Percentiles rank a stretch among this genome's conserved stretches.
Evolutionary conservation across 805 yeast species (phyloP).

Genomic region (Ogataea populi-albae): DNA sequence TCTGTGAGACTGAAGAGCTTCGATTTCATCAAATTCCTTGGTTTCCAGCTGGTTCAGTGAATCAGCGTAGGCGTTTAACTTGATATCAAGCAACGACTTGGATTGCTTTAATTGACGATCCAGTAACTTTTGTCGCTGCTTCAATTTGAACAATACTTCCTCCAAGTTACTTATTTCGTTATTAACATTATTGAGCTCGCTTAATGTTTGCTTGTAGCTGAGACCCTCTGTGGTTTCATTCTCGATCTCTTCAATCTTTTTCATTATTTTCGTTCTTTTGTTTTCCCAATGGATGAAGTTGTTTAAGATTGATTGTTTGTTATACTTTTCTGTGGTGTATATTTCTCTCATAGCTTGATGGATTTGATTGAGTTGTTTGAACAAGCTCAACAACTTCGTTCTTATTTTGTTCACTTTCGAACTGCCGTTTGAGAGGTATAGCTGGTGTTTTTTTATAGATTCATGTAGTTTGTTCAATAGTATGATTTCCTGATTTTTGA

Average conservation of each 20-base stretch:
- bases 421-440: conserved; percentile 35
- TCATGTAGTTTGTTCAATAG: conserved; percentile 25
- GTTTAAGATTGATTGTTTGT: conserved; percentile 27
- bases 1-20: conserved; percentile 9
- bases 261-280: conserved; percentile 34
- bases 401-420: conserved; percentile 32
- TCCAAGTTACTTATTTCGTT: conserved; percentile 40
- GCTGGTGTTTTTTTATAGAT: conserved; percentile 27
- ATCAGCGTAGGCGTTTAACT: conserved; percentile 42
- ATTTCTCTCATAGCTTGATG: conserved; percentile 46
- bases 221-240: conserved; percentile 41
- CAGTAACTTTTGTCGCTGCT: conserved; percentile 34
- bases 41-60: conserved; percentile 25
- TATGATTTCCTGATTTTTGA: conserved; percentile 31
- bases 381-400: conserved; percentile 26
- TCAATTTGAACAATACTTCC: conserved; percentile 31
- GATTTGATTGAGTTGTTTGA: conserved; percentile 39
- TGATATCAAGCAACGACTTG: conserved; percentile 49
- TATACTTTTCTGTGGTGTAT: conserved; percentile 37
- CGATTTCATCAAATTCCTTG: conserved; percentile 20
- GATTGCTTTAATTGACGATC: conserved; percentile 41
- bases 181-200: conserved; percentile 34
- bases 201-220: conserved; percentile 36
- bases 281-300: conserved; percentile 41
- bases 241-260: conserved; percentile 38